Conservation (phyloP, 768 basidiomycete species). For the Phylloporus rhodoxanthus region DNA sequence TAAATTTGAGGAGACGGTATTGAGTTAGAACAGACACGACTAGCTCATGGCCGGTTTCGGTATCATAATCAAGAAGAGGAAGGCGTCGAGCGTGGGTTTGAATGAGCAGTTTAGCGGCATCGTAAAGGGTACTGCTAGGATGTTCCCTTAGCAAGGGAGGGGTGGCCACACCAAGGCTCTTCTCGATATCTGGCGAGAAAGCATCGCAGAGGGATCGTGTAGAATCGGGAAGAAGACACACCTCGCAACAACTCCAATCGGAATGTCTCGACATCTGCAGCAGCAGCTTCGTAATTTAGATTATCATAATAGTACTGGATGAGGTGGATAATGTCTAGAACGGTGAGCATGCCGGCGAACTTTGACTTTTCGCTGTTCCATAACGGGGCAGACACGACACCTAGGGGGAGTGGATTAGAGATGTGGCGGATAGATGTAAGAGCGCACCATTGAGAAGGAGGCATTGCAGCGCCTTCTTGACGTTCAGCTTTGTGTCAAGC, state of each 20-base stretch:
- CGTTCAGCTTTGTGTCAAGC: slow-evolving; percentile 90
- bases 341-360: slow-evolving; percentile 98
- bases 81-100: slow-evolving; percentile 93
- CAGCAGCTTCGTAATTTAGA: slow-evolving; percentile 72
- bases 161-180: slow-evolving; percentile 82
- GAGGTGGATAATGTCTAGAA: slow-evolving; percentile 98
- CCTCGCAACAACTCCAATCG: slow-evolving; percentile 85
- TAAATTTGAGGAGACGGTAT: slow-evolving; percentile 96
- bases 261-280: slow-evolving; percentile 89
- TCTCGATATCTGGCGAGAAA: slow-evolving; percentile 75
- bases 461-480: slow-evolving; percentile 90
- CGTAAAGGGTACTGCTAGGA: slow-evolving; percentile 81
- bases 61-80: slow-evolving; percentile 88
- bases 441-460: slow-evolving; percentile 68
- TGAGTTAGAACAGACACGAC: slow-evolving; percentile 95
- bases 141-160: slow-evolving; percentile 88
- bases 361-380: slow-evolving; percentile 94
- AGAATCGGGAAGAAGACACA: slow-evolving; percentile 31
- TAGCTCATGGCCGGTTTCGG: slow-evolving; percentile 91
- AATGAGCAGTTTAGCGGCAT: slow-evolving; percentile 84
- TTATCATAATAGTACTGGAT: slow-evolving; percentile 98
- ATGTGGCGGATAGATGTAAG: neutral
- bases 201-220: slow-evolving; percentile 7
- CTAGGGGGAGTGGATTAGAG: slow-evolving; percentile 36
- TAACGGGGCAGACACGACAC: slow-evolving; percentile 94